Evolutionary conservation across 768 basidiomycete species (phyloP).

Genomic region (Hygrophorus russula): DNA sequence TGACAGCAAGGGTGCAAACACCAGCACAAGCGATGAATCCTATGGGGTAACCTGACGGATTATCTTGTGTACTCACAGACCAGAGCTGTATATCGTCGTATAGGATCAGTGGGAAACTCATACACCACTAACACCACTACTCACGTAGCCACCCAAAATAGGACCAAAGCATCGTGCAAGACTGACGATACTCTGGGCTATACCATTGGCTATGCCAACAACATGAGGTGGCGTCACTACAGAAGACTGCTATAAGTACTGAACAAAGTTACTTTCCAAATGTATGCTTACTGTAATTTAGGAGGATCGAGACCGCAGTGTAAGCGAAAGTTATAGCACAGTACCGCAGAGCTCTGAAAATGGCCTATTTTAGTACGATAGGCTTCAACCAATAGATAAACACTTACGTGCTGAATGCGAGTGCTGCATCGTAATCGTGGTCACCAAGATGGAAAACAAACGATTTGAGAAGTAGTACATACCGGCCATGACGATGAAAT

Average conservation of each 20-base stretch:
- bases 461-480: conserved; percentile 16
- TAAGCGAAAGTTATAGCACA: conserved; percentile 85
- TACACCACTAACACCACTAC: conserved; percentile 14
- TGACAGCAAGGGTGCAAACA: conserved; percentile 49
- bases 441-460: neutral
- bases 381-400: neutral
- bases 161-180: conserved; percentile 88
- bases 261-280: neutral
- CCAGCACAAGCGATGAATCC: conserved; percentile 61
- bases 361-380: conserved; percentile 1
- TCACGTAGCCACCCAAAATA: conserved; percentile 71
- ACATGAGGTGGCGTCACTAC: conserved; percentile 85
- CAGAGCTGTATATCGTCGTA: conserved; percentile 39
- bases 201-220: conserved; percentile 87
- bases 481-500: conserved; percentile 75
- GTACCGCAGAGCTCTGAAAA: conserved; percentile 67
- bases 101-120: too few species aligned
- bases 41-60: conserved; percentile 61
- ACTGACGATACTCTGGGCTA: conserved; percentile 92
- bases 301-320: conserved; percentile 79
- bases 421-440: conserved; percentile 19
- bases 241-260: conserved; percentile 3
- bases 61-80: conserved; percentile 57
- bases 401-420: conserved; percentile 74
- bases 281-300: conserved; percentile 63